Base-by-base conservation (phyloP, 208 protist genomes). In the Angomonas desouzai region DNA sequence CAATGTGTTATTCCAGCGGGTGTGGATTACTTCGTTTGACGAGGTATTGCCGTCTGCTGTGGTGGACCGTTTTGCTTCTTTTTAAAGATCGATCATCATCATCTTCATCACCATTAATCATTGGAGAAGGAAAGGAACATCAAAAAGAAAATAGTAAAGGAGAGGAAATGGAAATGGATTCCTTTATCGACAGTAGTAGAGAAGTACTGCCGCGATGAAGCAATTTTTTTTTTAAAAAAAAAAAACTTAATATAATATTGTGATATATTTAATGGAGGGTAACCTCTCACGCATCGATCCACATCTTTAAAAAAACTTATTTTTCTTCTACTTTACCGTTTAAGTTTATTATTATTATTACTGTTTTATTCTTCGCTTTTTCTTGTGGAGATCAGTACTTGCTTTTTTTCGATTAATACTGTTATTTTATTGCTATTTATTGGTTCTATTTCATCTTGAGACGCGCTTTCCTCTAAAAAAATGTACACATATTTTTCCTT, bases 1-100 rank as follows among this genome's bases (percentile, higher is more conserved):
- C 32, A 93, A 89, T 61, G 69, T 90, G 27, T 57, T 90, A 2
- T 93, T 86, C 51, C 82, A 90, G 58, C 58, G 60, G 13, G 62
- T 89, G 32, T 81, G 70, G 70, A 69, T 83, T 38, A 60, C 55
- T 6, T 33, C 30, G 36, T 89, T 76, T 47, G 75, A 80, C 23
- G 66, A 80, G 34, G 53, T 85, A 0, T 70, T 88, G 23, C 81
- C 79, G 0, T 20, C 56, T 3, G 30, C 22, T 20, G 27, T 87
- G 23, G 63, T 87, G 3, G 55, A 71, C 4, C n/a, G 28, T 22
- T 60, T 60, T 43, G 13, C 55, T 7, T 36, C 40, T 23, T 60
- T 30, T 60, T 20, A 60, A 60, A 51, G 45, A 51, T 23, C 20
- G 20, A 27, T 4, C 3, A 51, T 6, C 4, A 16, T 3, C 45